A percentile compares a stretch with the other conserved stretches of the same genome.
Evolutionary conservation across 129 eudicot species (phyloP).

Genomic region (Flaveria linearis): DNA sequence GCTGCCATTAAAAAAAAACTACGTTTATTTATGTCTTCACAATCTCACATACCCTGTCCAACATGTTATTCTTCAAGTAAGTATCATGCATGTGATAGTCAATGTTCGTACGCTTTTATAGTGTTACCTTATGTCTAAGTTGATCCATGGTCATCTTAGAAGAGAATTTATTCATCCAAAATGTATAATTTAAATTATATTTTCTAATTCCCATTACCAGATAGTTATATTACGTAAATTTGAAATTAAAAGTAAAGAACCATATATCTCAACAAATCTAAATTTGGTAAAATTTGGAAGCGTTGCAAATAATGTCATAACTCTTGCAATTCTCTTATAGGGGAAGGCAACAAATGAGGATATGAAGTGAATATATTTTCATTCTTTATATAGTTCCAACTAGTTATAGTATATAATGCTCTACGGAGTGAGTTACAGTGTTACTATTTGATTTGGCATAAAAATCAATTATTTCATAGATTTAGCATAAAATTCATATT

Average conservation of each 20-base stretch:
- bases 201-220: background rate
- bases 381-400: background rate
- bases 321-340: slow-evolving; percentile 2
- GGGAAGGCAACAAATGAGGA: background rate
- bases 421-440: background rate
- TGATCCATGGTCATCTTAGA: background rate
- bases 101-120: background rate
- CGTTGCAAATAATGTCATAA: background rate
- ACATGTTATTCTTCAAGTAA: slow-evolving; percentile 4
- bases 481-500: too few species aligned
- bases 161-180: background rate
- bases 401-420: background rate
- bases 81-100: slow-evolving; percentile 8
- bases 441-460: too few species aligned
- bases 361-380: background rate
- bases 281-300: background rate
- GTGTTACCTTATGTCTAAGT: background rate
- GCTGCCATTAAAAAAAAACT: slow-evolving; percentile 10
- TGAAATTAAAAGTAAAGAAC: slow-evolving; percentile 1
- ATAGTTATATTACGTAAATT: background rate
- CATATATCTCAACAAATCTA: background rate
- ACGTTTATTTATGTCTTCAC: background rate
- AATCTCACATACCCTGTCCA: background rate
- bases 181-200: background rate
- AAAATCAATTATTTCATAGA: too few species aligned